Evolutionary conservation across 495 filamentous ascomycete genomes (phyloP), one percentile per base, ranked within the genome.

Genomic region (Cetradonia linearis): DNA sequence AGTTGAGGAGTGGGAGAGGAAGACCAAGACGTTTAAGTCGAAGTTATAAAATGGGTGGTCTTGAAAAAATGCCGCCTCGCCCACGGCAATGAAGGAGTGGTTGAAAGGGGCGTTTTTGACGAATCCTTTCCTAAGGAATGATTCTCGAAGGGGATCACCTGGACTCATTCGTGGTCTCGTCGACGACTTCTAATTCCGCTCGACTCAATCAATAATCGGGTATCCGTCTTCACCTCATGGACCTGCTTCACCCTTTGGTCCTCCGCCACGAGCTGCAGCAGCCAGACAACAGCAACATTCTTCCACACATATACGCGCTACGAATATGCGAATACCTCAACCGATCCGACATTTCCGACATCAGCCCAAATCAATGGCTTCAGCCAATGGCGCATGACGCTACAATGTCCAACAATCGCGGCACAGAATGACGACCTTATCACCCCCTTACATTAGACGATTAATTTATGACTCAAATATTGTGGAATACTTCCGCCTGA

Each of bases 1-100:
- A 44, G 68, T 69, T 59, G 67, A 65, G 63, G 68, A 67, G 63
- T 81, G 77, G 62, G 74, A 78, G 68, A 71, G 71, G 63, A 69
- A 71, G 27, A 58, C 59, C 30, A 62, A 66, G 23, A 55, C 33
- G 2, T 56, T 40, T 42, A 73, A 72, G 58, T 70, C 76, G 33
- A 81, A 81, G 67, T 70, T 81, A 67, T 80, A 62, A 74, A n/a
- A n/a, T 20, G 34, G 37, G 36, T 16, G 27, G 20, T 50, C 18
- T 18, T 28, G 31, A 11, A 34, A 13, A 9, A 25, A 5, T 23
- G n/a, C 28, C 18, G 16, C 50, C 34, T 36, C 42, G 42, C 3
- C 20, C n/a, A 4, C n/a, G 9, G 2, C 9, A 46, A 40, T 0
- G n/a, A 25, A 11, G 20, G 10, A 25, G 8, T 10, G 10, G 5